A percentile compares a stretch with the other conserved stretches of the same genome.
Evolutionary conservation across 371 early-diverging fungal species (phyloP).

Genomic region (Syncephalastrum sp.): DNA sequence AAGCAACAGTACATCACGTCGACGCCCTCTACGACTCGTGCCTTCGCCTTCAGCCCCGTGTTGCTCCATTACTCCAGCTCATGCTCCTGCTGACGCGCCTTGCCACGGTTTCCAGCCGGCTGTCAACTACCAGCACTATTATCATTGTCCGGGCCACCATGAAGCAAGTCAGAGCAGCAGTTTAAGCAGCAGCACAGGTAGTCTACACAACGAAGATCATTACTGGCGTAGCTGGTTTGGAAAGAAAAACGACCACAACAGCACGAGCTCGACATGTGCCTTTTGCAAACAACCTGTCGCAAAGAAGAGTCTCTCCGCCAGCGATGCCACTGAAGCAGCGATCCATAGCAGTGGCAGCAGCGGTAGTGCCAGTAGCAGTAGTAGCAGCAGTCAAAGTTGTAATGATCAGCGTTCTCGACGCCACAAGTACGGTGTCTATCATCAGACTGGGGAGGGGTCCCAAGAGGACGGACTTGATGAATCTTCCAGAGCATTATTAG

Average conservation of each 20-base stretch:
- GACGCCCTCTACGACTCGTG: constrained; percentile 6
- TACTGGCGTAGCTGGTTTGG: constrained; percentile 14
- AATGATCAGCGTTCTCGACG: no score
- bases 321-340: constrained; percentile 6
- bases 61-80: not conserved
- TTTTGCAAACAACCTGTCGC: constrained; percentile 11
- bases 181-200: constrained; percentile 1
- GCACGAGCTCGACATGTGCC: constrained; percentile 1
- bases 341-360: constrained; percentile 4
- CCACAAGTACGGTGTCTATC: no score
- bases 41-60: constrained; percentile 15
- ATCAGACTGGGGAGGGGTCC: no score
- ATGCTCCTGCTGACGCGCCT: no score
- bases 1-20: not conserved
- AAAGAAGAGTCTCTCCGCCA: constrained; percentile 11
- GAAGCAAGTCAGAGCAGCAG: not conserved
- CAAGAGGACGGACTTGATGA: no score
- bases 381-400: constrained; percentile 5
- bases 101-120: constrained; percentile 2
- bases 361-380: constrained; percentile 6
- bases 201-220: not conserved
- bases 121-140: constrained; percentile 7
- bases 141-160: not conserved
- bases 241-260: not conserved
- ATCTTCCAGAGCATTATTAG: no score